Evolutionary conservation across 179 eudicot species (phyloP).

Genomic region (Sideroxylon spinosum): DNA sequence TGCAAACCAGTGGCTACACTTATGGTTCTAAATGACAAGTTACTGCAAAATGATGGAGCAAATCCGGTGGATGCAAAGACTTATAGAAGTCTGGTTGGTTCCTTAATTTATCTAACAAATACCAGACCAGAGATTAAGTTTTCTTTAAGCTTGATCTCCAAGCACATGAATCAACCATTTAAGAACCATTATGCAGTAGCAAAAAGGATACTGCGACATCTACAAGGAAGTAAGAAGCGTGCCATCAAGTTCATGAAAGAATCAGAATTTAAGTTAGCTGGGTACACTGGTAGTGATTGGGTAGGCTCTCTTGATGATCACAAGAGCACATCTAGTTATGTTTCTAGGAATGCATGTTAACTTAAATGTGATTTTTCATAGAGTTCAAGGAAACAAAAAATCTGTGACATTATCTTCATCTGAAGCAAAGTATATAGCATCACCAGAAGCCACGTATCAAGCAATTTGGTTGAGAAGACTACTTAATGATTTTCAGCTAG

Average conservation of each 20-base stretch:
- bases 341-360: too few relatives aligned
- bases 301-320: constrained; percentile 1
- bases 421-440: not conserved
- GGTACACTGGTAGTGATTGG: not conserved
- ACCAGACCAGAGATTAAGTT: too few relatives aligned
- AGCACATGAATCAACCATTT: not conserved
- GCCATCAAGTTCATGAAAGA: not conserved
- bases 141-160: too few relatives aligned
- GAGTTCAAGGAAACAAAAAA: not conserved
- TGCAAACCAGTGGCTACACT: too few relatives aligned
- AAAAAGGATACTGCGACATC: not conserved
- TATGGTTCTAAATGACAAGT: too few relatives aligned
- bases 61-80: too few relatives aligned
- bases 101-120: too few relatives aligned
- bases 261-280: not conserved
- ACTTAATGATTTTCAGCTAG: not conserved
- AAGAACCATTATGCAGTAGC: not conserved
- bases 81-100: too few relatives aligned
- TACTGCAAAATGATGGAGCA: too few relatives aligned
- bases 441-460: not conserved
- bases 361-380: not conserved
- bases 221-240: not conserved
- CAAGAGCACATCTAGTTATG: not conserved
- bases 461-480: not conserved
- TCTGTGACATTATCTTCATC: too few relatives aligned